Evolutionary conservation across 345 rosid species (phyloP).

Genomic region (Aquilaria yunnanensis): DNA sequence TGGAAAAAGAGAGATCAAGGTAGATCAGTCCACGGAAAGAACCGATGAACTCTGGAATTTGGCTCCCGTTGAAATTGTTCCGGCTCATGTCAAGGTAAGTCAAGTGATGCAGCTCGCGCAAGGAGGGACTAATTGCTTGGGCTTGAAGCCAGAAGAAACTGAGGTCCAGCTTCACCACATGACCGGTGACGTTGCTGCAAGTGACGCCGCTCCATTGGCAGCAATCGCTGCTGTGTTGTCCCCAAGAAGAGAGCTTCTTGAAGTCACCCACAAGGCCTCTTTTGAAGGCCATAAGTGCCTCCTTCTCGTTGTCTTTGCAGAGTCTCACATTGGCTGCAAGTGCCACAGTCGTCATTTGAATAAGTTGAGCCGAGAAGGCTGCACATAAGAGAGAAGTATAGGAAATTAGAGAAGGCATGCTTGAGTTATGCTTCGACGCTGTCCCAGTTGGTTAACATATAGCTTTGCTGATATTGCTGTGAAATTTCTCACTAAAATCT

Average conservation of each 20-base stretch:
- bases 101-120: not conserved
- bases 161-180: slow-evolving; percentile 1
- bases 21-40: not conserved
- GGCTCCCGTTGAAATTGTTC: not conserved
- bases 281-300: slow-evolving; percentile 11
- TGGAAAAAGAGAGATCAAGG: not conserved
- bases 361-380: no score
- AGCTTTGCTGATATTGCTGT: no score
- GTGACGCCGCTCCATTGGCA: slow-evolving; percentile 15
- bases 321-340: no score
- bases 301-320: not conserved
- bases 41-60: slow-evolving; percentile 9
- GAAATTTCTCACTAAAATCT: no score
- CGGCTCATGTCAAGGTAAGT: slow-evolving; percentile 1
- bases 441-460: no score
- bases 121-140: not conserved
- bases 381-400: no score
- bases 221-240: slow-evolving; percentile 9
- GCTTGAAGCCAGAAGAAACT: no score
- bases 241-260: slow-evolving; percentile 4
- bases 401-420: no score
- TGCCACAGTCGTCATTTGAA: no score
- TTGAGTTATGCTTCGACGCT: no score
- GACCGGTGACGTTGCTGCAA: slow-evolving; percentile 11
- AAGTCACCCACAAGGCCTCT: not conserved